Evolutionary conservation across 306 rosid genomes (phyloP), one percentile per base, ranked within the genome.

Genomic region (Inga laurina): DNA sequence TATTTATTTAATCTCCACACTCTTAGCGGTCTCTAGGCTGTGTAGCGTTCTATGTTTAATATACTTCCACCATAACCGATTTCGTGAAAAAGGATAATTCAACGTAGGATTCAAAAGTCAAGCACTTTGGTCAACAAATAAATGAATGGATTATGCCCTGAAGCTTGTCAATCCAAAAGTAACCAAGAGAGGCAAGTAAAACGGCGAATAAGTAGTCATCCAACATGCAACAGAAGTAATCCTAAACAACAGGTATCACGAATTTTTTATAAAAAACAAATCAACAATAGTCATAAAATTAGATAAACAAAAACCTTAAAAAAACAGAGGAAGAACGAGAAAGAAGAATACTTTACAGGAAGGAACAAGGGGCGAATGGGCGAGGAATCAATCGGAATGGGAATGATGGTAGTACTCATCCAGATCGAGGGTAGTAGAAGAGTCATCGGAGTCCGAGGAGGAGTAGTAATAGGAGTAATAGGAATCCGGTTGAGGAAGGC

Each of bases 371-470:
- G 32, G 41, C 4, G 49, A 45, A 49, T 13, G 19, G 43, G 4
- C 2, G 68, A 10, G 45, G 70, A 56, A n/a, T 91, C 93, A 92
- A 79, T 90, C 97, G 21, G 93, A 91, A 48, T 90, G 97, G 32
- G 94, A 79, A 27, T 86, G 77, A 81, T 92, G 83, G 76, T 90
- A 85, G 82, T 72, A 76, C 46, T 82, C 85, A 43, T 87, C 86
- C 57, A 83, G 88, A 69, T 85, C 81, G 44, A 86, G 69, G 46
- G 85, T 54, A 45, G 89, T 34, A 59, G 92, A 84, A 4, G 90
- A 86, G 71, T 35, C 85, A 59, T 88, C 88, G 12, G 90, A 87
- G 0, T 76, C 69, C 15, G 86, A 84, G 2, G 92, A 80, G 2
- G 92, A 80, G 44, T 72, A 80, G 75, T 83, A 76, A 37, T 79